A percentile compares a stretch with the other conserved stretches of the same genome.
Evolutionary conservation across 495 filamentous ascomycete genomes (phyloP).

Genomic region (Aspergillus cristatus): DNA sequence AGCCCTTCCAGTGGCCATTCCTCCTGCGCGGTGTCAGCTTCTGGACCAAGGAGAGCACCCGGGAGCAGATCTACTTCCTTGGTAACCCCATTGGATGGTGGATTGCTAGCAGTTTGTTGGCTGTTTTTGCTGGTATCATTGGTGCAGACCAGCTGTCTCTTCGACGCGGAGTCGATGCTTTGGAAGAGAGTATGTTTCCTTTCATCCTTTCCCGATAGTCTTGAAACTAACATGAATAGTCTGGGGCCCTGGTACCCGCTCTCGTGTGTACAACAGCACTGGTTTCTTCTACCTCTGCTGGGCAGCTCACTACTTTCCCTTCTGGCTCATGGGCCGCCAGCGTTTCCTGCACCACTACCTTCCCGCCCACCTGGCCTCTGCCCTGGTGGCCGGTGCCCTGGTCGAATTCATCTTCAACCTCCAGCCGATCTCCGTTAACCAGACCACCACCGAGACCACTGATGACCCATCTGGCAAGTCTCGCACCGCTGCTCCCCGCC

Average conservation of each 20-base stretch:
- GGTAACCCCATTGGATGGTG: slow-evolving; percentile 98
- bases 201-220: neutral
- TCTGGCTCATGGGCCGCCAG: slow-evolving; percentile 69
- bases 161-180: slow-evolving; percentile 81
- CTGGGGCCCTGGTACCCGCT: slow-evolving; percentile 66
- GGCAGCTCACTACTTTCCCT: slow-evolving; percentile 66
- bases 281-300: slow-evolving; percentile 94
- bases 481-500: slow-evolving; percentile 21
- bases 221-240: slow-evolving; percentile 15
- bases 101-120: slow-evolving; percentile 83
- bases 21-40: slow-evolving; percentile 93
- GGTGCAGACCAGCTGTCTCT: slow-evolving; percentile 89
- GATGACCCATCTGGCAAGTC: slow-evolving; percentile 37
- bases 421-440: slow-evolving; percentile 50
- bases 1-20: slow-evolving; percentile 97
- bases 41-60: slow-evolving; percentile 96
- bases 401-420: slow-evolving; percentile 94
- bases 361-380: slow-evolving; percentile 82
- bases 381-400: slow-evolving; percentile 90
- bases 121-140: slow-evolving; percentile 87
- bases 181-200: slow-evolving; percentile 76
- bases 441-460: slow-evolving; percentile 35
- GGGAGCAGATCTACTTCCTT: slow-evolving; percentile 96
- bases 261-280: slow-evolving; percentile 92
- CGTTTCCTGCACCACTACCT: slow-evolving; percentile 73